phyloP scores from a whole-genome alignment of 352 stramenopile genomes.

The Hyaloperonospora arabidopsidis region DNA sequence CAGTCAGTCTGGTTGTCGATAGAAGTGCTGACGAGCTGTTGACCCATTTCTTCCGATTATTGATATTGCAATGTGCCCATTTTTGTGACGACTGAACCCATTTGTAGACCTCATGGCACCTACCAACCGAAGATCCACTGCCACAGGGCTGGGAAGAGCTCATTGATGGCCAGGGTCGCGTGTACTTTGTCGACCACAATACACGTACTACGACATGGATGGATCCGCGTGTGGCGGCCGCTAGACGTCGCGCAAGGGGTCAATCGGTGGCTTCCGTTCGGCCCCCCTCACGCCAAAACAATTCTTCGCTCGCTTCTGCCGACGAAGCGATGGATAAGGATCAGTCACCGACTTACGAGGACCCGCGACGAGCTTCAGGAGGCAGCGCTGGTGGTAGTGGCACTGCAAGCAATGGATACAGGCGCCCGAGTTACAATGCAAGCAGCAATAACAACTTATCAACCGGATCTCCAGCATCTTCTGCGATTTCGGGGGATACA shows the following conservation, averaged over 20 bases:
- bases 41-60: conserved; percentile 1
- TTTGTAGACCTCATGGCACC: conserved; percentile 67
- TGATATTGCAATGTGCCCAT: conserved; percentile 3
- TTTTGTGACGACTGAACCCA: neutral
- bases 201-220: conserved; percentile 71
- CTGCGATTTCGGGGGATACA: neutral
- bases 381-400: conserved; percentile 8
- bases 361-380: conserved; percentile 10
- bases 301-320: neutral
- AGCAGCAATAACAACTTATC: conserved; percentile 21
- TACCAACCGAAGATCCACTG: conserved; percentile 59
- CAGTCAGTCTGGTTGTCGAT: no score
- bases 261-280: conserved; percentile 16
- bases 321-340: neutral
- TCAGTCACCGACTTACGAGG: conserved; percentile 19
- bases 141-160: conserved; percentile 76
- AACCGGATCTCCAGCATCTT: conserved; percentile 14
- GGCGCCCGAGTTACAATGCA: conserved; percentile 12
- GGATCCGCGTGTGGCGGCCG: conserved; percentile 51
- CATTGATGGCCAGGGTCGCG: conserved; percentile 55
- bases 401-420: conserved; percentile 9
- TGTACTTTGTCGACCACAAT: conserved; percentile 83
- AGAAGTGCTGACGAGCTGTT: neutral
- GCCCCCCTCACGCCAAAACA: conserved; percentile 5
- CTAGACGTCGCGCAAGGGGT: conserved; percentile 13